These are phyloP conservation scores for Penicillium arizonense DNA, from an alignment of 495 filamentous ascomycete species.

Conservation along the genomic window DNA sequence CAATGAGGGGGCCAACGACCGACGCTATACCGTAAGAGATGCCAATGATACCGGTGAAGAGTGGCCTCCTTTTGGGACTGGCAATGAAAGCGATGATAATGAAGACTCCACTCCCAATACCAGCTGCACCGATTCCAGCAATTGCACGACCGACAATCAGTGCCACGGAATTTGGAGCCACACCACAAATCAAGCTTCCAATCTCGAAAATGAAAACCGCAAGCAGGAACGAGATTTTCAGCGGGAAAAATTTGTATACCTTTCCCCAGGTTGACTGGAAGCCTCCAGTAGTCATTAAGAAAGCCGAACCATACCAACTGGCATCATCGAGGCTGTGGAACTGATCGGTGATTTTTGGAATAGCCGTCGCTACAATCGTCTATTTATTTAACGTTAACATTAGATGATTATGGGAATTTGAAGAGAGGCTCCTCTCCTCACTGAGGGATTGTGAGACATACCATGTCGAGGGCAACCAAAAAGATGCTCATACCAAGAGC, in stretches of 20 bases:
- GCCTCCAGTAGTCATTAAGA: slow-evolving; percentile 52
- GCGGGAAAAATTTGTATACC: slow-evolving; percentile 50
- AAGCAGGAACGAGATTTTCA: slow-evolving; percentile 50
- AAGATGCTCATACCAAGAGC: slow-evolving; percentile 45
- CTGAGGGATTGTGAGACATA: not conserved
- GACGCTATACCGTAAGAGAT: slow-evolving; percentile 35
- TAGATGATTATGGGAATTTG: no score
- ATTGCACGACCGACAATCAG: slow-evolving; percentile 40
- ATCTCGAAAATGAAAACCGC: slow-evolving; percentile 71
- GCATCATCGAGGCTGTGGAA: slow-evolving; percentile 47
- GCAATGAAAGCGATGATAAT: slow-evolving; percentile 35
- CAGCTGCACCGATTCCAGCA: slow-evolving; percentile 15
- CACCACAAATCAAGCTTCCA: slow-evolving; percentile 51
- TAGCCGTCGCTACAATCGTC: slow-evolving; percentile 45
- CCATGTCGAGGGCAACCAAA: slow-evolving; percentile 43
- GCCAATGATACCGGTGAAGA: slow-evolving; percentile 39
- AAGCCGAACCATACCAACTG: slow-evolving; percentile 57
- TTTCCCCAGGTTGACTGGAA: slow-evolving; percentile 55
- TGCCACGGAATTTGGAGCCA: slow-evolving; percentile 24
- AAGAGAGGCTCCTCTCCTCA: no score
- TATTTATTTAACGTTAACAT: not conserved
- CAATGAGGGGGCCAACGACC: slow-evolving; percentile 47
- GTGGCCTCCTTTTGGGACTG: slow-evolving; percentile 30
- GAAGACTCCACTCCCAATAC: slow-evolving; percentile 22
- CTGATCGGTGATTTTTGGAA: slow-evolving; percentile 50